Evolutionary conservation across 2,329 filamentous ascomycete species (phyloP).

Genomic region (Neopestalotiopsis sp.): DNA sequence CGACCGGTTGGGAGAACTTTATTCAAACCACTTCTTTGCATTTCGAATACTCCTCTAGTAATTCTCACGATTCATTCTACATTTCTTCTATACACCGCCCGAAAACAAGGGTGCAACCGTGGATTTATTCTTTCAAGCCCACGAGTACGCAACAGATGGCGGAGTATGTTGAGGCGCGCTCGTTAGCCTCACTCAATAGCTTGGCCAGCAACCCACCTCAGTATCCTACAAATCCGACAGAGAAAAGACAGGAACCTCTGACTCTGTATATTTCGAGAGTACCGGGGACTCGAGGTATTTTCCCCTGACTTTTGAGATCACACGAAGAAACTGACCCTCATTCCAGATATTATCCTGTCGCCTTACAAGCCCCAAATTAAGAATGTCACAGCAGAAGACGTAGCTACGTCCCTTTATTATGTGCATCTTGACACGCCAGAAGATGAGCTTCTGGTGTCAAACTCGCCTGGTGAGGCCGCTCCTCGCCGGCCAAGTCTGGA

Average conservation of each 20-base stretch:
- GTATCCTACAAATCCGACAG: constrained; percentile 79
- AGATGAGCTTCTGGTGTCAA: constrained; percentile 49
- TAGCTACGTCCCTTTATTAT: constrained; percentile 89
- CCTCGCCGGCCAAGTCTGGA: constrained; percentile 48
- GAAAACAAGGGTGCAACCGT: neutral
- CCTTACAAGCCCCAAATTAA: constrained; percentile 88
- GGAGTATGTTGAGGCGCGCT: constrained; percentile 74
- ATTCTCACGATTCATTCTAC: neutral
- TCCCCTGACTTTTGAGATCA: constrained; percentile 18
- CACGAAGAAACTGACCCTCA: constrained; percentile 16
- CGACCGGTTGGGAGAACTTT: neutral
- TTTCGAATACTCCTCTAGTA: neutral
- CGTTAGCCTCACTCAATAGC: constrained; percentile 77
- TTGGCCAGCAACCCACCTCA: constrained; percentile 86
- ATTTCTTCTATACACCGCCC: neutral
- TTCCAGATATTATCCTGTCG: constrained; percentile 85
- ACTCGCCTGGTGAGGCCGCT: constrained; percentile 29
- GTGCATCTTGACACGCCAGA: constrained; percentile 76
- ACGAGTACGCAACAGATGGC: constrained; percentile 30
- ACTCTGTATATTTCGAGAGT: constrained; percentile 92
- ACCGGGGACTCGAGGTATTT: constrained; percentile 81
- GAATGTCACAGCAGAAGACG: constrained; percentile 86
- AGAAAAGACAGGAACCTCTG: constrained; percentile 71
- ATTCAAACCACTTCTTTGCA: neutral
- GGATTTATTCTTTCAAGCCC: neutral